phyloP scores from a whole-genome alignment of 768 basidiomycete species.

The Phylloporus rhodoxanthus region DNA sequence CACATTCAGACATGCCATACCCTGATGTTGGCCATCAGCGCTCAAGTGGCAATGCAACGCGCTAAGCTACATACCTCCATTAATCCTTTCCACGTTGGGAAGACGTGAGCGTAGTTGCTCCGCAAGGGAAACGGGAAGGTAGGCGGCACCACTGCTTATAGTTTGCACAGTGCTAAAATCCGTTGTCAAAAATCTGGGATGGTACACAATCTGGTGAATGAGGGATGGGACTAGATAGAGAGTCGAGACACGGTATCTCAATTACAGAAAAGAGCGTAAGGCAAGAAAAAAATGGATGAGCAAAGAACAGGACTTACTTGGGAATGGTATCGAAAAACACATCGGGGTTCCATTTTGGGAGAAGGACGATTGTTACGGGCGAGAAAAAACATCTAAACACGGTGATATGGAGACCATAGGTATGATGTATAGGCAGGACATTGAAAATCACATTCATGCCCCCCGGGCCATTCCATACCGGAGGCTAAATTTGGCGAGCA shows the following conservation, averaged over 20 bases:
- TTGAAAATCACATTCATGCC: conserved; percentile 46
- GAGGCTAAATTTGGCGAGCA: conserved; percentile 28
- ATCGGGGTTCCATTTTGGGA: conserved; percentile 58
- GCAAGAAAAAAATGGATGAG: background rate
- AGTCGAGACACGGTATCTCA: conserved; percentile 49
- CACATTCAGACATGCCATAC: no score
- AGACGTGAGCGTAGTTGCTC: conserved; percentile 36
- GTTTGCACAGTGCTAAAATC: conserved; percentile 48
- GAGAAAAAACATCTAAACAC: conserved; percentile 43
- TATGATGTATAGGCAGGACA: conserved; percentile 65
- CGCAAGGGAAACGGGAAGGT: conserved; percentile 54
- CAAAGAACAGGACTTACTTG: conserved; percentile 39
- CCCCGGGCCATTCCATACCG: conserved; percentile 36
- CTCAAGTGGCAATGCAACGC: background rate
- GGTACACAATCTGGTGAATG: conserved; percentile 58
- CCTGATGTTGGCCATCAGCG: no score
- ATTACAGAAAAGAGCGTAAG: background rate
- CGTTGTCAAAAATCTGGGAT: conserved; percentile 38
- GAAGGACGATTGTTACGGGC: conserved; percentile 45
- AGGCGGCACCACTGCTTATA: conserved; percentile 55
- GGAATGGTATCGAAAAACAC: conserved; percentile 47
- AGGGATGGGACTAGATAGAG: conserved; percentile 57
- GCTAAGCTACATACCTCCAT: conserved; percentile 39
- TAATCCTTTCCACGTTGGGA: conserved; percentile 30
- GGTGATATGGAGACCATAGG: conserved; percentile 53